Evolutionary conservation across 163 green algal species (phyloP).

Genomic region (Chloromonas sp.): DNA sequence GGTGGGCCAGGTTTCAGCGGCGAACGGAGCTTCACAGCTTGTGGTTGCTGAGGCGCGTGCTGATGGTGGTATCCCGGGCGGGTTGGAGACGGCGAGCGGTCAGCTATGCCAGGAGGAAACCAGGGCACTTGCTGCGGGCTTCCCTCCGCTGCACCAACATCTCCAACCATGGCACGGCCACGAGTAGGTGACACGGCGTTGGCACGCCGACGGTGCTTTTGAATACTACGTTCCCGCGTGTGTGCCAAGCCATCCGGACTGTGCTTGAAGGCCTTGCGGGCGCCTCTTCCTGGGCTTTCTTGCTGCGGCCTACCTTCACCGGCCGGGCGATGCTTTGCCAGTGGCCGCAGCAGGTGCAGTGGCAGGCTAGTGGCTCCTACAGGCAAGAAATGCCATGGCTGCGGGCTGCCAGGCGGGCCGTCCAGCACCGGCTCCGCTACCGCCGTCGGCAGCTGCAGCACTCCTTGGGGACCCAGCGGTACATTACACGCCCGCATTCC

Average conservation of each 20-base stretch:
- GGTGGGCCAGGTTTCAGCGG: not conserved
- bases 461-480: not conserved
- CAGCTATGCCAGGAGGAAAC: not conserved
- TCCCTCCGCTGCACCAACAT: not conserved
- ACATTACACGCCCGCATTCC: not conserved
- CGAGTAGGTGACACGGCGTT: not conserved
- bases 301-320: not conserved
- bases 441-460: not conserved
- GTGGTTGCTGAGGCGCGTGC: not conserved
- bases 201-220: not conserved
- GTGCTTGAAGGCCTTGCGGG: not conserved
- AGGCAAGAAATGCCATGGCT: not conserved
- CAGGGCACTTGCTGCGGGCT: not conserved
- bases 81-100: not conserved
- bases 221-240: not conserved
- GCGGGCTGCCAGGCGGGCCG: not conserved
- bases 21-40: not conserved
- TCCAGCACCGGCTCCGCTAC: not conserved
- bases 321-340: not conserved
- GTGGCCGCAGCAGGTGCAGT: not conserved
- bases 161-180: too few relatives aligned
- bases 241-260: not conserved
- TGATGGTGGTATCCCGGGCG: not conserved
- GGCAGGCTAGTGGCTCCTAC: not conserved
- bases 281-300: not conserved